Percentiles rank a stretch among this genome's conserved stretches.
Evolutionary conservation across 2,329 filamentous ascomycete genomes (phyloP).

Genomic region (Monilinia polystroma): DNA sequence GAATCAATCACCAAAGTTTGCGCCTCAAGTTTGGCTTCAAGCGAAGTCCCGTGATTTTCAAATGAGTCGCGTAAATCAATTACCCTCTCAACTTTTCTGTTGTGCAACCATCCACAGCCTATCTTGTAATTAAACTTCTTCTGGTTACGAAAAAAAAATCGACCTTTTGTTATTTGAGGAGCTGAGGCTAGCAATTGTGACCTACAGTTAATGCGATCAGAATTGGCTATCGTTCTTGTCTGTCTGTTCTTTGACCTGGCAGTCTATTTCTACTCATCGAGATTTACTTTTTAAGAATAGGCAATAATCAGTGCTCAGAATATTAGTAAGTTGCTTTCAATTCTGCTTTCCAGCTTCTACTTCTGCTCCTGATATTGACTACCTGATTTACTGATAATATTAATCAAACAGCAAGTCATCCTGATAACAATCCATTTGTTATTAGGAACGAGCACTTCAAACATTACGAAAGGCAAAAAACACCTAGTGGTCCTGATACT

Average conservation of each 20-base stretch:
- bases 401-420: background rate
- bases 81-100: background rate
- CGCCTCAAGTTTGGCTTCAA: background rate
- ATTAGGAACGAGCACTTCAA: background rate
- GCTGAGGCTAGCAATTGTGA: background rate
- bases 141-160: background rate
- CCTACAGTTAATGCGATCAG: background rate
- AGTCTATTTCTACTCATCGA: background rate
- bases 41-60: constrained; percentile 1
- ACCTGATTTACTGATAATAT: background rate
- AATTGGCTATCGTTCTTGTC: background rate
- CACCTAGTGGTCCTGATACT: too few species aligned
- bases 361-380: background rate
- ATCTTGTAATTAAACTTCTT: background rate
- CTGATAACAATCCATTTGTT: background rate
- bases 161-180: background rate
- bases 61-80: background rate
- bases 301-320: background rate
- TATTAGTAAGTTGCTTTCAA: background rate
- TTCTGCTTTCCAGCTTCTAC: background rate
- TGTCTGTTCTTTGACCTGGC: background rate
- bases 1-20: background rate
- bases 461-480: background rate
- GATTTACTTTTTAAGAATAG: background rate
- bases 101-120: background rate